Evolutionary conservation across 257 asterid genomes (phyloP), one percentile per base, ranked within the genome.

Genomic region (Petunia axillaris): DNA sequence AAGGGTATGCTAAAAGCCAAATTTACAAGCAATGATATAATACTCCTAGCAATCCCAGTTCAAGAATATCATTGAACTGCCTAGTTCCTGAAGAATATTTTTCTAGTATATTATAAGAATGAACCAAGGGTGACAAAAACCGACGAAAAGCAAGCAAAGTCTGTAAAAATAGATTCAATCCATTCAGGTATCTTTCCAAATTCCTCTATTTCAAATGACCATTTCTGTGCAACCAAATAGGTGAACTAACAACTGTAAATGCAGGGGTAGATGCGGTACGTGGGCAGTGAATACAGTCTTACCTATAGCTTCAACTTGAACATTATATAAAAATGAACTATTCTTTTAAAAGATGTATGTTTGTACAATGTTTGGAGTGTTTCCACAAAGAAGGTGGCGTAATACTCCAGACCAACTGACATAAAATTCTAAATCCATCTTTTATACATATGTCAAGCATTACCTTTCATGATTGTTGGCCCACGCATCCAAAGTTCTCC

Each of bases 401-500:
- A 15, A 15, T 6, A 0, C 25, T 52, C 9, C 6, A 57, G 1
- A 8, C 9, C 35, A 8, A 15, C 36, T 48, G 1, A 57, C 36
- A 14, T 57, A 57, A 57, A 0, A 57, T 15, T 15, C 6, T 57
- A 4, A 15, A 15, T 57, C 63, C 16, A n/a, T 57, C 1, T 57
- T 8, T 57, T 4, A 4, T 57, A 5, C 35, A 10, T n/a, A 60
- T 66, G 2, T 14, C 25, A 78, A 0, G 44, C 43, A 25, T 80
- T 81, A 94, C 98, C 97, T 94, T 91, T 94, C 97, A 93, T 94
- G 57, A 94, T 71, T 7, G 68, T 38, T 16, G 97, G 93, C 35
- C 98, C 97, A 66, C 97, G 88, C 39, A 95, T 40, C 99, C 99
- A 95, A 74, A 95, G 82, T 46, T 95, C 98, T 8, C 98, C 99